phyloP scores from a whole-genome alignment of 805 yeast species.

The Candida germanica region DNA sequence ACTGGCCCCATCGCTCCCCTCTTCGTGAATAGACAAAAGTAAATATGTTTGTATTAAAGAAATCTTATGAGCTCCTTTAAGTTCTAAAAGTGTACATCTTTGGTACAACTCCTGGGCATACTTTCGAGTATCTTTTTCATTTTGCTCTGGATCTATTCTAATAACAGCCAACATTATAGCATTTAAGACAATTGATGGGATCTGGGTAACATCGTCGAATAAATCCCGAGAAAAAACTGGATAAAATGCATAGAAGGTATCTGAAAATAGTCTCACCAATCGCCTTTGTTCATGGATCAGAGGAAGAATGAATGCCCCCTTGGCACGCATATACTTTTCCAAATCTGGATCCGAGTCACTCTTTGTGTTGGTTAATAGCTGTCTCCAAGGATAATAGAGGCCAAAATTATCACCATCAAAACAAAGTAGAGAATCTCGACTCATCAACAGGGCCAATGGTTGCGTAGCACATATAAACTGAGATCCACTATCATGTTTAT shows the following conservation, averaged over 20 bases:
- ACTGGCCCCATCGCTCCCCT: constrained; percentile 24
- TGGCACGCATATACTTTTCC: constrained; percentile 17
- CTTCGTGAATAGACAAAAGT: constrained; percentile 25
- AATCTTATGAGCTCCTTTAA: constrained; percentile 23
- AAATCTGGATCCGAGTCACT: constrained; percentile 19
- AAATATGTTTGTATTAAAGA: constrained; percentile 23
- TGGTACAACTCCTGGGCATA: constrained; percentile 19
- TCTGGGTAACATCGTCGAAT: constrained; percentile 12
- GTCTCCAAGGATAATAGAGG: constrained; percentile 28
- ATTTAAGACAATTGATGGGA: constrained; percentile 24
- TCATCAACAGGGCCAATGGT: constrained; percentile 27
- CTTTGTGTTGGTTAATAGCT: constrained; percentile 13
- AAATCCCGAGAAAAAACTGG: constrained; percentile 24
- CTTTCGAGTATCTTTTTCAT: constrained; percentile 13
- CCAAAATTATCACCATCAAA: constrained; percentile 27
- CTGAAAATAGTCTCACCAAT: constrained; percentile 18
- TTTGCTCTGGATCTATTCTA: constrained; percentile 16
- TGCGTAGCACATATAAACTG: constrained; percentile 29
- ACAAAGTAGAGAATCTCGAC: constrained; percentile 26
- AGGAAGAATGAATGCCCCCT: constrained; percentile 22
- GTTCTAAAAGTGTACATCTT: constrained; percentile 22
- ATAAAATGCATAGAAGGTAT: constrained; percentile 23
- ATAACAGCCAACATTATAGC: constrained; percentile 22
- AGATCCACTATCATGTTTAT: constrained; percentile 16
- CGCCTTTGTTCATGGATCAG: constrained; percentile 17